Evolutionary conservation across 1,284 basidiomycete species (phyloP).

Genomic region (Ceratobasidium sp.): DNA sequence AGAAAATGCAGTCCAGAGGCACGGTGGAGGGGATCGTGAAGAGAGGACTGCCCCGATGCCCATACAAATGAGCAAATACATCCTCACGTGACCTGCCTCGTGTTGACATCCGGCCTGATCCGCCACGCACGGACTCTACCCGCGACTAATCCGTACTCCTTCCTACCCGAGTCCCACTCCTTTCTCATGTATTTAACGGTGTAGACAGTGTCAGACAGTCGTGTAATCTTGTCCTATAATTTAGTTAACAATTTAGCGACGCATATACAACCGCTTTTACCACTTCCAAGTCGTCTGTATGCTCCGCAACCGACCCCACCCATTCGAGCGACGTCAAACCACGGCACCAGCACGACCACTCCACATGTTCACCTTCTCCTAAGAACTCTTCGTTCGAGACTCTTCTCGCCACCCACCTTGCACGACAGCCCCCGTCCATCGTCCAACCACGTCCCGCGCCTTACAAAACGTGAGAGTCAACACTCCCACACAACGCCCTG

Average conservation of each 20-base stretch:
- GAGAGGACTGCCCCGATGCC: not conserved
- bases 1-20: conserved; percentile 16
- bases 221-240: not conserved
- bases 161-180: not conserved
- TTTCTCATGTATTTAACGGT: not conserved
- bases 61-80: conserved; percentile 3
- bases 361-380: no score
- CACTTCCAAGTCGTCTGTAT: no score
- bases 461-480: no score
- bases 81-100: conserved; percentile 43
- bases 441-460: no score
- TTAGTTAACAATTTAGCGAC: not conserved
- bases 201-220: not conserved
- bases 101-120: conserved; percentile 41
- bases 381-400: no score
- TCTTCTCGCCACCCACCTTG: no score
- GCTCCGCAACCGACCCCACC: not conserved
- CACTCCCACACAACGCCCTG: no score
- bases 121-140: not conserved
- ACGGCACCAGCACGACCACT: no score
- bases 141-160: not conserved
- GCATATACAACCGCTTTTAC: no score
- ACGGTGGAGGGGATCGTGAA: conserved; percentile 22
- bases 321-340: no score
- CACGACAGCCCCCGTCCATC: no score